Base-by-base conservation (phyloP, 2,329 filamentous ascomycete genomes). In the Aspergillus nomiae region DNA sequence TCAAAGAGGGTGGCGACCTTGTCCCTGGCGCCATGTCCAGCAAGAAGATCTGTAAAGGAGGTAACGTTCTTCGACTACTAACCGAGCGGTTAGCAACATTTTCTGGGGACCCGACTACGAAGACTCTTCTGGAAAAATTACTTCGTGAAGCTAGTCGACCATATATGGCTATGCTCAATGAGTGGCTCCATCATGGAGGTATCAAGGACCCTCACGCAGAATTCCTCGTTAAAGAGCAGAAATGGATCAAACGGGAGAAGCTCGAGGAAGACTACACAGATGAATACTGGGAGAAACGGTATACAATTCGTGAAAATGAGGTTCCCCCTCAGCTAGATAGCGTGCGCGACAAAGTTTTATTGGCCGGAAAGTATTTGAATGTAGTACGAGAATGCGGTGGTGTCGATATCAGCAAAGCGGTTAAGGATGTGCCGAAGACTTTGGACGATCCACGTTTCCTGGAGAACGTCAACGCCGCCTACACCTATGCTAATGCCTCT, bases 241-340 rank as follows among this genome's bases (percentile, higher is more conserved):
- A 94, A 78, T 97, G 94, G 73, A 97, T 99, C 70, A 90, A 90
- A 63, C 87, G 95, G 46, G 95, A 98, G 76, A 87, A 92, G 63
- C 82, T 99, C 3, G 93, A 98, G 73, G 90, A 97, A 74, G 95
- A 99, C 76, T 99, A 98, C 73, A 99, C 94, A 0, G 95, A 99
- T 76, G 95, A 99, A 73, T 99, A 99, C 77, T 99, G 95, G 95
- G 95, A 99, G 76, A 92, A 96, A 73, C 87, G 95, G 66, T 99
- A 99, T 75, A 98, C 95, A 5, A 90, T 99, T 66, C 90, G 95
- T 63, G 92, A 97, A 65, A 89, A 92, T 56, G 91, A 97, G 64
- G 89, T 98, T 1, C 95, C 95, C 3, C 94, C 94, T 10, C 95
- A 99, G 74, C 86, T 99, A 5, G 91, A 95, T 74, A 89, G 87